These are phyloP conservation scores for Fraxinus albicans DNA, from an alignment of 305 asterid genomes.

Conservation along the genomic window DNA sequence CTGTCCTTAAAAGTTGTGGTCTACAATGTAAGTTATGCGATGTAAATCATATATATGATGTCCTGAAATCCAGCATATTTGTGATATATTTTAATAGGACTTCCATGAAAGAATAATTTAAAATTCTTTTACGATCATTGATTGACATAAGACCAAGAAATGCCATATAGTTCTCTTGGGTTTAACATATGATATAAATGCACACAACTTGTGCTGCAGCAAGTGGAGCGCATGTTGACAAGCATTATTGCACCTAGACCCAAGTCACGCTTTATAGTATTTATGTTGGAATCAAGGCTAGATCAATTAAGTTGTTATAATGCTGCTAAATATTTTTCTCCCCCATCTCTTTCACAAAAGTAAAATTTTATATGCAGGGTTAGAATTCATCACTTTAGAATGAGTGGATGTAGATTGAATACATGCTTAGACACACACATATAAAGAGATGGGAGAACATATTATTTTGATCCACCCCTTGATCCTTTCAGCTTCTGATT, in stretches of 20 bases:
- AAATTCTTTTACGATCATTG: neutral
- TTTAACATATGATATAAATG: neutral
- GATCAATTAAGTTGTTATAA: neutral
- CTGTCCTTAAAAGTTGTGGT: neutral
- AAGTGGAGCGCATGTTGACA: neutral
- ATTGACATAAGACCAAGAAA: neutral
- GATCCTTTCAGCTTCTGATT: constrained; percentile 5
- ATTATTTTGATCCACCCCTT: neutral
- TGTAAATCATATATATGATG: neutral
- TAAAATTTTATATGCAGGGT: neutral
- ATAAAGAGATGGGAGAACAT: constrained; percentile 9
- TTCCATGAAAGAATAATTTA: neutral
- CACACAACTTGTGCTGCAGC: neutral
- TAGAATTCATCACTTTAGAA: neutral
- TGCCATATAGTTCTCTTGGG: neutral
- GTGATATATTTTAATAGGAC: neutral
- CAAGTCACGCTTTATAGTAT: neutral
- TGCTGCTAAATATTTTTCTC: neutral
- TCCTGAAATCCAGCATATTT: neutral
- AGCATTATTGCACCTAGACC: neutral
- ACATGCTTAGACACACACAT: neutral
- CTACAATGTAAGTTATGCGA: neutral
- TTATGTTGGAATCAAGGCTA: constrained; percentile 9
- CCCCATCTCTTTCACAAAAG: neutral
- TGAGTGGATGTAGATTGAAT: neutral